Conservation (phyloP, 768 basidiomycete species). For the Boletus vermiculosoides region DNA sequence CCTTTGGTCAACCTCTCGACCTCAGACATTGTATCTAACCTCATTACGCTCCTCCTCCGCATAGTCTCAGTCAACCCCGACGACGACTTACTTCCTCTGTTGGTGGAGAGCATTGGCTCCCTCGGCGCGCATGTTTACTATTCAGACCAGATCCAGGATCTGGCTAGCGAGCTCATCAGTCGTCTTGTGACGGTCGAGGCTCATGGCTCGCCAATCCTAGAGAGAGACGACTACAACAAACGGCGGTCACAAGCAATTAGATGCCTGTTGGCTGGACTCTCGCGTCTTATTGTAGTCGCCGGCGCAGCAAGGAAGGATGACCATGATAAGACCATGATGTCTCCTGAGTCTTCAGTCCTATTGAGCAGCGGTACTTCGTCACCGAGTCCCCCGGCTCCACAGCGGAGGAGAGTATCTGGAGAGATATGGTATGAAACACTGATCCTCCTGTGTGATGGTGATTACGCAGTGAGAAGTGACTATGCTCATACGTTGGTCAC, state of each 20-base stretch:
- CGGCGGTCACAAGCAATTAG: constrained; percentile 66
- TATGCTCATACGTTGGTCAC: constrained; percentile 72
- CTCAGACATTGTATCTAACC: constrained; percentile 79
- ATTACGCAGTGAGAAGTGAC: constrained; percentile 75
- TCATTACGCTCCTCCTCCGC: constrained; percentile 72
- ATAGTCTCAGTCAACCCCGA: constrained; percentile 58
- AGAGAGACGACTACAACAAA: constrained; percentile 37
- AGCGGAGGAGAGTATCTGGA: constrained; percentile 67
- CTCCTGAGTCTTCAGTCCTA: constrained; percentile 26
- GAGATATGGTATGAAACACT: constrained; percentile 93
- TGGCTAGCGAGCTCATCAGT: constrained; percentile 78
- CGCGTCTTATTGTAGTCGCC: constrained; percentile 66
- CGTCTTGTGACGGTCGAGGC: constrained; percentile 71
- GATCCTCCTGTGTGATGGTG: constrained; percentile 76
- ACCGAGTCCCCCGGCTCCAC: constrained; percentile 39
- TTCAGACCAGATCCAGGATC: constrained; percentile 92
- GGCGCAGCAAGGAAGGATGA: constrained; percentile 38
- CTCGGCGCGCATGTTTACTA: constrained; percentile 93
- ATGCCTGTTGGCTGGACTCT: constrained; percentile 65
- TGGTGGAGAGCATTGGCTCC: constrained; percentile 78
- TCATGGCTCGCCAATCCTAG: constrained; percentile 50
- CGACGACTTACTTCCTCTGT: constrained; percentile 61
- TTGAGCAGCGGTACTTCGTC: constrained; percentile 29
- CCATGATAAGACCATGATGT: constrained; percentile 8
- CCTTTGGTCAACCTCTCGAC: constrained; percentile 89